A percentile compares a stretch with the other conserved stretches of the same genome.
Evolutionary conservation across 371 early-diverging fungal genomes (phyloP).

Genomic region (Chytridiales sp.): DNA sequence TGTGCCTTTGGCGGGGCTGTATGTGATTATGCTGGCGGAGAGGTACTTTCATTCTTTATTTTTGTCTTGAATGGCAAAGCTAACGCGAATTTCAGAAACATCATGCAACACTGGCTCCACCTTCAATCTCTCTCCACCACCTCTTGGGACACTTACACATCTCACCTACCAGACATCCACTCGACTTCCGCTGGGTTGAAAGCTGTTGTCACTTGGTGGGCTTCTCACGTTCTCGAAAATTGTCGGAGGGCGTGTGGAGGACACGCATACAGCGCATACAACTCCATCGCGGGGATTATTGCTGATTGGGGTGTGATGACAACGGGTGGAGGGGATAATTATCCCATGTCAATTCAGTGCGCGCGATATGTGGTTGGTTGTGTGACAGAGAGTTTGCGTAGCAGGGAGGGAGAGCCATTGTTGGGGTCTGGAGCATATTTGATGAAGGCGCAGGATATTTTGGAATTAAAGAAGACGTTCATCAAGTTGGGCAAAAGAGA

Average conservation of each 20-base stretch:
- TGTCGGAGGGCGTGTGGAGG: constrained; percentile 78
- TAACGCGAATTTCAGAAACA: constrained; percentile 58
- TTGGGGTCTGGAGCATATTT: no score
- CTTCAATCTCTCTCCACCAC: constrained; percentile 56
- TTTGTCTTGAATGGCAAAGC: constrained; percentile 66
- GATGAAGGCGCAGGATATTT: no score
- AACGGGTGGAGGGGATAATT: no score
- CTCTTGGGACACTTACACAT: constrained; percentile 49
- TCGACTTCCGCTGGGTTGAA: constrained; percentile 84
- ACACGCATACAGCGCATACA: constrained; percentile 77
- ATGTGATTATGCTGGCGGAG: constrained; percentile 45
- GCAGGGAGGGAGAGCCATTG: no score
- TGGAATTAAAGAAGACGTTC: no score
- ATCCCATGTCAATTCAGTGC: no score
- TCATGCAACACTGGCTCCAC: constrained; percentile 54
- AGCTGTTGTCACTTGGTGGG: constrained; percentile 72
- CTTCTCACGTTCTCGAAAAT: constrained; percentile 76
- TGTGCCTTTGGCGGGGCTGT: constrained; percentile 60
- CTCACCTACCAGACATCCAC: constrained; percentile 74
- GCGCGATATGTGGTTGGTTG: no score
- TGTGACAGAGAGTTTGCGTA: no score
- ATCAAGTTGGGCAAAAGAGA: no score
- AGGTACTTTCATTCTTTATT: constrained; percentile 59
- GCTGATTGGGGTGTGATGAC: constrained; percentile 69
- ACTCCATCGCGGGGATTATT: constrained; percentile 61